Evolutionary conservation across 805 yeast species (phyloP), one percentile per base, ranked within the genome.

Genomic region (Kluyveromyces siamensis): DNA sequence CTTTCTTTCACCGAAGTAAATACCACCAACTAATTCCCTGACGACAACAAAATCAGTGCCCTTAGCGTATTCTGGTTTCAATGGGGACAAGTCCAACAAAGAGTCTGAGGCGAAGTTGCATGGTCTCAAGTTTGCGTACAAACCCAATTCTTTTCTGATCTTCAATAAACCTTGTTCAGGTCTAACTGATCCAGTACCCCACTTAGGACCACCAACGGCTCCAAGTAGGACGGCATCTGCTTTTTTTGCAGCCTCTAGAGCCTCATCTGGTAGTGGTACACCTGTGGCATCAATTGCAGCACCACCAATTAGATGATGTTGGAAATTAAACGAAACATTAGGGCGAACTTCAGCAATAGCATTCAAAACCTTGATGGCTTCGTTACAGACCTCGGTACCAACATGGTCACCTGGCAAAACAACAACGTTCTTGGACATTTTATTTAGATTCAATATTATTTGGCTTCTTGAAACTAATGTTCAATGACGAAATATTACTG

Each of bases 131-230:
- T 93, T 93, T 50, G 99, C 99, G 68, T 93, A 93, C 57, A 93
- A 74, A 67, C 84, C 86, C 65, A 93, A 79, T 68, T 89, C 98
- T 69, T 93, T 93, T 71, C 99, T 81, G 68, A 93, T 91, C 72
- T 90, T 79, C 55, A 93, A 77, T 57, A 93, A 77, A 51, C 99
- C 99, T 71, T 88, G 98, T 69, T 93, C 99, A 46, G 99, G 99
- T 72, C 99, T 83, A 43, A 91, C 98, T 11, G 76, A 63, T 45
- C 97, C 97, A 27, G 97, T 87, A 37, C 98, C 98, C 99, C 99
- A 93, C 72, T 93, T 93, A 52, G 99, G 99, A 35, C 99, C 99
- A 54, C 99, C 99, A 35, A 93, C 99, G 8, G 99, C 96, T 56
- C 99, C 99, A 49, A 93, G 75, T 55, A 93, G 73, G n/a, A 93